phyloP scores from a whole-genome alignment of 2,329 filamentous ascomycete species.

The Ophiostoma perfectum region DNA sequence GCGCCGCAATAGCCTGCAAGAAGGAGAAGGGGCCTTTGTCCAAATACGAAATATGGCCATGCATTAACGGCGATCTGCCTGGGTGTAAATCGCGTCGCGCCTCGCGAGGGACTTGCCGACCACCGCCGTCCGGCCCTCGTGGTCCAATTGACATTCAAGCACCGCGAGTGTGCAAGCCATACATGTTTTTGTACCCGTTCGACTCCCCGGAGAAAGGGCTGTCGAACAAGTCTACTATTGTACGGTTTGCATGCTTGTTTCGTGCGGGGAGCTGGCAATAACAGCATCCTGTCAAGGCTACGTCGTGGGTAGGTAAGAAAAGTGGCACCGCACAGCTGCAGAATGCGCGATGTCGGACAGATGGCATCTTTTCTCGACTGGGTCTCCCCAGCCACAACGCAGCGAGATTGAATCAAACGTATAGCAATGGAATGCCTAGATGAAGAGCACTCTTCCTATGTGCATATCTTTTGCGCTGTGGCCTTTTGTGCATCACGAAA shows the following conservation, averaged over 20 bases:
- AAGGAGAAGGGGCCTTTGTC: neutral
- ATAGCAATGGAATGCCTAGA: neutral
- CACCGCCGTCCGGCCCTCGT: constrained; percentile 27
- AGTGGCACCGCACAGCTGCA: constrained; percentile 1
- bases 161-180: constrained; percentile 9
- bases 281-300: neutral
- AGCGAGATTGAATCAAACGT: neutral
- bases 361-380: neutral
- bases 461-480: neutral
- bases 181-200: constrained; percentile 62
- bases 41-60: neutral
- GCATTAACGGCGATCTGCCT: neutral
- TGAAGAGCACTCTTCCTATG: neutral
- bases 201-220: constrained; percentile 43
- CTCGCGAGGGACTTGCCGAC: neutral
- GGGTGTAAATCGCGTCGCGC: neutral
- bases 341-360: constrained; percentile 3
- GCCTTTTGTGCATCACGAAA: neutral
- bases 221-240: constrained; percentile 37
- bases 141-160: constrained; percentile 29
- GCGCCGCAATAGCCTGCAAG: neutral
- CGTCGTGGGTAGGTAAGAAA: constrained; percentile 20
- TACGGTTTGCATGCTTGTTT: neutral
- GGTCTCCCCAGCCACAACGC: constrained; percentile 1
- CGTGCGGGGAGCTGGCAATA: neutral